These are phyloP conservation scores for Aspergillus aculeatinus DNA, from an alignment of 2,329 filamentous ascomycete species.

Conservation along the genomic window DNA sequence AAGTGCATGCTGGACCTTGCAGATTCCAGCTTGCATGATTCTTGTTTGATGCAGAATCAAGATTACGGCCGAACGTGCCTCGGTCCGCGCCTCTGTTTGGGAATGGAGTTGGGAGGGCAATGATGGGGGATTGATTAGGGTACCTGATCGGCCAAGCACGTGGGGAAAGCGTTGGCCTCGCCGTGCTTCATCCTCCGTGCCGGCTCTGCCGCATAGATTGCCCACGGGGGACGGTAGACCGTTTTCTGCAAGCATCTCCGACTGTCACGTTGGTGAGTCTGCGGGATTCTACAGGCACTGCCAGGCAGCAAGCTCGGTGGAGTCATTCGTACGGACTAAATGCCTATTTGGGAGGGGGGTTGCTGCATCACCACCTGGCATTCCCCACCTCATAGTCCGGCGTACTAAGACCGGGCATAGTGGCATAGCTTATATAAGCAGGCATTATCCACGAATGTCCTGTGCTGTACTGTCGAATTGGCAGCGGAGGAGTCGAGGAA, in stretches of 20 bases:
- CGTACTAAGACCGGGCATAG: too few species aligned
- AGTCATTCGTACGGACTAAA: background rate
- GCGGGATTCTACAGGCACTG: too few species aligned
- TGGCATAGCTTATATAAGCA: too few species aligned
- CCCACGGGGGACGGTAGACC: background rate
- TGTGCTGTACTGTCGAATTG: too few species aligned
- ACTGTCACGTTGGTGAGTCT: background rate
- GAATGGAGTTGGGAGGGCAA: background rate
- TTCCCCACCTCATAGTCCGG: too few species aligned
- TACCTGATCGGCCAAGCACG: background rate
- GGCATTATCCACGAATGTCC: too few species aligned
- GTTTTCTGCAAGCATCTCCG: background rate
- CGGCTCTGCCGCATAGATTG: background rate
- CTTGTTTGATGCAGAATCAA: background rate
- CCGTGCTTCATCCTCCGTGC: background rate
- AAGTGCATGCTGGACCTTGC: background rate
- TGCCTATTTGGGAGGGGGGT: background rate
- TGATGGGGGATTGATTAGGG: background rate
- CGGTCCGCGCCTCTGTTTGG: background rate
- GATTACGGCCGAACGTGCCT: constrained; percentile 1
- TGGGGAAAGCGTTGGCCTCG: background rate
- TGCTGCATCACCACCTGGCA: too few species aligned
- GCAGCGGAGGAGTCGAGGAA: too few species aligned
- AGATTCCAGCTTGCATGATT: background rate
- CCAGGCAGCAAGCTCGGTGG: too few species aligned